phyloP scores from a whole-genome alignment of 2,329 filamentous ascomycete genomes.

The Thielaviopsis punctulata region DNA sequence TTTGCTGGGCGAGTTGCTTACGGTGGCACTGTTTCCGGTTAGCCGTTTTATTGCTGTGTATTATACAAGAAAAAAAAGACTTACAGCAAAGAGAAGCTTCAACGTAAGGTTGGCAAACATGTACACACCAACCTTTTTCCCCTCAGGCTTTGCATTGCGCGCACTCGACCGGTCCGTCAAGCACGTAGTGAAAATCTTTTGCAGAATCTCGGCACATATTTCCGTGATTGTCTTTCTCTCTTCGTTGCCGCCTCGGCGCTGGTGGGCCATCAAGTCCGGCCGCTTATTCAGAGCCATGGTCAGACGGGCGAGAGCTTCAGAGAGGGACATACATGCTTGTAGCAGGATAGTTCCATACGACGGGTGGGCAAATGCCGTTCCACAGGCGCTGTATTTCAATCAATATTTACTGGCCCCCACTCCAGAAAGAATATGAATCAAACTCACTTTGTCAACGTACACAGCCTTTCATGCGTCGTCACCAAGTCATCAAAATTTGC shows the following conservation, averaged over 20 bases:
- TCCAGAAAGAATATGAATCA: not conserved
- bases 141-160: constrained; percentile 52
- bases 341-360: constrained; percentile 68
- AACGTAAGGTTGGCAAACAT: constrained; percentile 81
- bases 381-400: constrained; percentile 45
- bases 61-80: constrained; percentile 14
- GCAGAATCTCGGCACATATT: constrained; percentile 71
- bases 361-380: constrained; percentile 64
- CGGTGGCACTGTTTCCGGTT: constrained; percentile 46
- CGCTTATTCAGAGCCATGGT: constrained; percentile 70
- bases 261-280: constrained; percentile 48
- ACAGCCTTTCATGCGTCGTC: constrained; percentile 58
- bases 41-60: not conserved
- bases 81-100: constrained; percentile 68
- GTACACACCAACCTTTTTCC: constrained; percentile 78
- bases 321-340: constrained; percentile 67
- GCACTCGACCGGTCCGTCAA: constrained; percentile 61
- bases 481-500: constrained; percentile 61
- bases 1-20: constrained; percentile 66
- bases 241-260: constrained; percentile 33
- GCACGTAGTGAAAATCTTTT: constrained; percentile 81
- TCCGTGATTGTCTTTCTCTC: constrained; percentile 68
- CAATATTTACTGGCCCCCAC: no score
- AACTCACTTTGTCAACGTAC: constrained; percentile 55
- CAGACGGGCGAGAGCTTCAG: constrained; percentile 60